Evolutionary conservation across 441 rosid species (phyloP), one percentile per base, ranked within the genome.

Genomic region (Macaranga tanarius): DNA sequence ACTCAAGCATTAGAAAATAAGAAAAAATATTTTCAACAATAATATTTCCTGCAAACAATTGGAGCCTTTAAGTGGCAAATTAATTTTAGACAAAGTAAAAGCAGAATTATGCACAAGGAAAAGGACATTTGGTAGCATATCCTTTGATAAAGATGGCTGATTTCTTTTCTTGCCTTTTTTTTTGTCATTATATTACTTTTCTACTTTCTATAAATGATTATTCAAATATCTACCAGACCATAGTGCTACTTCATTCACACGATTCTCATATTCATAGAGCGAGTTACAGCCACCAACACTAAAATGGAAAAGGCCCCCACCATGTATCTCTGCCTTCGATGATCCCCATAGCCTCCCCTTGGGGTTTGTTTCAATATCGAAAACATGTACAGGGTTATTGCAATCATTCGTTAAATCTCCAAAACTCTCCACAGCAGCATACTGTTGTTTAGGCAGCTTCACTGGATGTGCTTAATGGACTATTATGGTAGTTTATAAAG

Each of bases 391-490:
- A 12, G 42, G 56, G 51, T 69, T 70, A 47, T 13, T 57, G 45
- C 28, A 34, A 5, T 67, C 80, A 61, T 68, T 38, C 72, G 58
- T 28, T 25, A 74, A 74, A 22, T 78, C 78, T 13, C 67, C 74
- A 28, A 79, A 78, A 68, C 81, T 79, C 69, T 68, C 57, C 28
- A 78, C 81, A 10, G 66, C 77, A 10, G 78, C 76, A n/a, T 17
- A 69, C 10, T 71, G 51, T 50, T 62, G 62, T 40, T 28, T 13
- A 8, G 79, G 76, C 65, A 77, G 65, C 76, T 57, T 62, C 28
- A 60, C 45, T 4, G 74, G 8, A 26, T 64, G 66, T 23, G 69
- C 76, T 44, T 63, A 23, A n/a, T 17, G 44, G 12, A 77, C 38
- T 34, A 34, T 34, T 34, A 34, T 34, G 38, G 38, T 34, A 34